These are phyloP conservation scores for Leptoxyphium fumago DNA, from an alignment of 2,329 filamentous ascomycete genomes.

Conservation along the genomic window DNA sequence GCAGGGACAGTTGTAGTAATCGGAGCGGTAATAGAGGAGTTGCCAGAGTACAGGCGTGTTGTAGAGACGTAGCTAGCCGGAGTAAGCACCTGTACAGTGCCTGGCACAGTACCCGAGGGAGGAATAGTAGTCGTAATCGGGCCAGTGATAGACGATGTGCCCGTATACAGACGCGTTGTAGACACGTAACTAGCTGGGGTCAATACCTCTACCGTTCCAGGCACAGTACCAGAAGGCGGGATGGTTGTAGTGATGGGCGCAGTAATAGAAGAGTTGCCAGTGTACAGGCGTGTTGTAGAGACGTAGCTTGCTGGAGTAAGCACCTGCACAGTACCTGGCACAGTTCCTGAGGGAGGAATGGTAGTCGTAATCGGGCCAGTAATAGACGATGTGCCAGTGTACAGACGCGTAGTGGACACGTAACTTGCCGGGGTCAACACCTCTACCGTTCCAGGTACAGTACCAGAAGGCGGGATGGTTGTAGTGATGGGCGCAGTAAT, in stretches of 20 bases:
- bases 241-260: constrained; percentile 1
- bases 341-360: constrained; percentile 4
- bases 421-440: background rate
- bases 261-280: constrained; percentile 1
- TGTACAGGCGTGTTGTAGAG: constrained; percentile 1
- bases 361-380: constrained; percentile 4
- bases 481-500: constrained; percentile 2
- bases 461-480: constrained; percentile 1
- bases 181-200: background rate
- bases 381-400: constrained; percentile 2
- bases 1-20: constrained; percentile 1
- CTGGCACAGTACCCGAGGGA: constrained; percentile 3
- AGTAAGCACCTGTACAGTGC: constrained; percentile 5
- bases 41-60: constrained; percentile 2
- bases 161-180: constrained; percentile 1
- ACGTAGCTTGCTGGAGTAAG: background rate
- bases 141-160: constrained; percentile 1
- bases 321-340: constrained; percentile 4
- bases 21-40: constrained; percentile 1
- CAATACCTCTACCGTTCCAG: background rate
- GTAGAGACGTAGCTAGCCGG: background rate
- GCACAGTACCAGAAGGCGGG: constrained; percentile 2
- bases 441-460: constrained; percentile 1
- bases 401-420: background rate
- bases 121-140: constrained; percentile 6